phyloP scores from a whole-genome alignment of 2,329 filamentous ascomycete species.

The Penicillium sp. region DNA sequence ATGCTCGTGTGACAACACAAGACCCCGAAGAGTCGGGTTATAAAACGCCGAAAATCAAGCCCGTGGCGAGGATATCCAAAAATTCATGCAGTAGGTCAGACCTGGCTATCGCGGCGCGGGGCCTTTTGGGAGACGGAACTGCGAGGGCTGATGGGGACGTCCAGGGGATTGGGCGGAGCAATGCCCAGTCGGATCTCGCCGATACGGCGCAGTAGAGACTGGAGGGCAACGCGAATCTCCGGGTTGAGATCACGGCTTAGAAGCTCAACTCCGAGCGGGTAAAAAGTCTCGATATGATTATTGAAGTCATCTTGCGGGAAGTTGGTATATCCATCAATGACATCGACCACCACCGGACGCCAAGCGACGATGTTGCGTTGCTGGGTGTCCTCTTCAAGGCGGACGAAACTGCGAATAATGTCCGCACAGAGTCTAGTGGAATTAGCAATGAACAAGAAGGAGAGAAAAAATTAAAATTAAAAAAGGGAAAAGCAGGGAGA shows the following conservation, averaged over 20 bases:
- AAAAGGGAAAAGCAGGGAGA: not conserved
- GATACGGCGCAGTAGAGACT: conserved; percentile 73
- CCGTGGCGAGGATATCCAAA: conserved; percentile 31
- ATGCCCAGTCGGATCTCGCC: conserved; percentile 68
- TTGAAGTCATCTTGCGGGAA: conserved; percentile 80
- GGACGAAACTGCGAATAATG: conserved; percentile 81
- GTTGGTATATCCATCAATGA: conserved; percentile 84
- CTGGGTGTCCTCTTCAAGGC: conserved; percentile 91
- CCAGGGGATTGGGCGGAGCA: conserved; percentile 29
- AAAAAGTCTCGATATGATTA: conserved; percentile 77
- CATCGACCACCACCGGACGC: conserved; percentile 94
- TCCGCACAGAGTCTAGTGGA: conserved; percentile 72
- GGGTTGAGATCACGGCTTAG: conserved; percentile 75
- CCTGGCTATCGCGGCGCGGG: conserved; percentile 30
- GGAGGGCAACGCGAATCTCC: conserved; percentile 75
- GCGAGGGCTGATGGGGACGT: conserved; percentile 33
- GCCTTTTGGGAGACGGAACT: conserved; percentile 36
- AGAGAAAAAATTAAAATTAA: no score
- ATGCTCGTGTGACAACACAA: conserved; percentile 15
- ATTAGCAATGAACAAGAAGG: not conserved
- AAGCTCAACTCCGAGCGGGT: conserved; percentile 79
- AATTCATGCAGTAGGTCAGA: conserved; percentile 18
- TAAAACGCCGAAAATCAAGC: conserved; percentile 9
- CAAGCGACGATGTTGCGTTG: conserved; percentile 96
- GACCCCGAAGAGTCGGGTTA: conserved; percentile 21